Evolutionary conservation across 805 yeast genomes (phyloP).

Genomic region (Zygoascus flipseniorum): DNA sequence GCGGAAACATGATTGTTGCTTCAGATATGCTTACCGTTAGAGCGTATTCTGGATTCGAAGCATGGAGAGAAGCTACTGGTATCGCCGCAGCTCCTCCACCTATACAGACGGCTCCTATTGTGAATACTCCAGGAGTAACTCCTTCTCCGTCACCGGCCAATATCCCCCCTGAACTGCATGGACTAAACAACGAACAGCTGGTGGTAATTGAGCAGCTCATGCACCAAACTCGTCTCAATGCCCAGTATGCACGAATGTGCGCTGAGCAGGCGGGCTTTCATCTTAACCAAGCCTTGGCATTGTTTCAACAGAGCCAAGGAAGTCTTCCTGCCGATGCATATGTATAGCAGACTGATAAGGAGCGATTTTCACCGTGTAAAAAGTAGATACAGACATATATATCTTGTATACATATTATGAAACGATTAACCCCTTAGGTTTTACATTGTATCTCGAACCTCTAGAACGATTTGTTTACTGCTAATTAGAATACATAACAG

Average conservation of each 20-base stretch:
- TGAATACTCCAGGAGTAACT: conserved; percentile 6
- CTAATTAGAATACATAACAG: background rate
- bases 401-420: background rate
- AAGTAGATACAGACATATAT: background rate
- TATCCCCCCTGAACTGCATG: conserved; percentile 21
- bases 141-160: conserved; percentile 13
- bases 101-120: conserved; percentile 2
- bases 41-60: conserved; percentile 43
- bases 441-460: no score
- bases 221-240: conserved; percentile 62
- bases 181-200: conserved; percentile 47
- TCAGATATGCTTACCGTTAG: conserved; percentile 73
- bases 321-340: conserved; percentile 54
- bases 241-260: conserved; percentile 74
- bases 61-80: conserved; percentile 38
- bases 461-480: no score
- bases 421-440: no score
- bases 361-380: no score
- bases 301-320: conserved; percentile 60
- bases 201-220: conserved; percentile 57
- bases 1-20: conserved; percentile 71
- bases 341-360: conserved; percentile 5
- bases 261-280: conserved; percentile 87
- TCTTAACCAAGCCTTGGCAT: conserved; percentile 55
- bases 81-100: conserved; percentile 14